Conservation (phyloP, 2,329 filamentous ascomycete genomes). For the Penicillium digitatum region DNA sequence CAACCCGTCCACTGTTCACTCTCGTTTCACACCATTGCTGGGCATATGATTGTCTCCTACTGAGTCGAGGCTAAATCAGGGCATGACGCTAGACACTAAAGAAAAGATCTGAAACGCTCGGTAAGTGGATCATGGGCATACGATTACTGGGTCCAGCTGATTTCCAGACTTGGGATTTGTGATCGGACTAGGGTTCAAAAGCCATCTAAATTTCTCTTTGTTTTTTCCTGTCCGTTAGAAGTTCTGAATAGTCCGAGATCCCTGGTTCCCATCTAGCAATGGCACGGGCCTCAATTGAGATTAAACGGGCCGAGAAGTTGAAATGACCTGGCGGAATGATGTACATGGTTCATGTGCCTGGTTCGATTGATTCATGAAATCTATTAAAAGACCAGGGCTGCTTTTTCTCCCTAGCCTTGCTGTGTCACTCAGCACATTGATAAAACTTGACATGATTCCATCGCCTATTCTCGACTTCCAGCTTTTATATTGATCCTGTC, state of each 20-base stretch:
- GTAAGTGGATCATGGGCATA: constrained; percentile 18
- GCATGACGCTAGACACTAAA: constrained; percentile 12
- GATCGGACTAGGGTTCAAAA: constrained; percentile 18
- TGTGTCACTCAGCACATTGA: no score
- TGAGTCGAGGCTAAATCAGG: constrained; percentile 11
- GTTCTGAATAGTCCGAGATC: neutral
- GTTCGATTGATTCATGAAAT: neutral
- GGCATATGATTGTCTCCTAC: neutral
- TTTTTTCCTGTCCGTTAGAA: neutral
- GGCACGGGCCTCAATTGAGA: constrained; percentile 3
- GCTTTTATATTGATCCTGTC: neutral
- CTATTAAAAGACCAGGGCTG: neutral
- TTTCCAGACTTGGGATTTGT: constrained; percentile 14
- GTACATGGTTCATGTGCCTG: constrained; percentile 2
- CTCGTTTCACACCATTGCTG: constrained; percentile 6
- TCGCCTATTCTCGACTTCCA: neutral
- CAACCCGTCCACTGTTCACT: neutral
- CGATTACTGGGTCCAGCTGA: neutral
- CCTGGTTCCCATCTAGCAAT: neutral
- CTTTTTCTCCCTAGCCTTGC: neutral
- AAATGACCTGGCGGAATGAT: constrained; percentile 11
- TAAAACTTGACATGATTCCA: neutral
- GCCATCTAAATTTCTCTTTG: constrained; percentile 6
- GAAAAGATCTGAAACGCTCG: constrained; percentile 19
- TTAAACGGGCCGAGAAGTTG: constrained; percentile 3